A percentile compares a stretch with the other conserved stretches of the same genome.
Evolutionary conservation across 345 rosid species (phyloP).

Genomic region (Euphorbia tirucalli): DNA sequence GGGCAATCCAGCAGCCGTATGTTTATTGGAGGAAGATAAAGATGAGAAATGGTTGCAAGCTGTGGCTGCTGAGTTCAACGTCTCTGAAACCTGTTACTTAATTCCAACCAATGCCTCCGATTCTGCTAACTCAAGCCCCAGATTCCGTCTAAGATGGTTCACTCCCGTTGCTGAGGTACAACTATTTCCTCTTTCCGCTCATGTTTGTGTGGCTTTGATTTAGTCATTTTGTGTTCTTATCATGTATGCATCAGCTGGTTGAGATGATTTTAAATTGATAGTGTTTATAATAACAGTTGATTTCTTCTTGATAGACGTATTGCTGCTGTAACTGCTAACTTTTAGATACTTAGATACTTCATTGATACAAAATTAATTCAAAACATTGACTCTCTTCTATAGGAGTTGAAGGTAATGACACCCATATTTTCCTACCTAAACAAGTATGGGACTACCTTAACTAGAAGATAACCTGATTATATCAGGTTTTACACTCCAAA

Average conservation of each 20-base stretch:
- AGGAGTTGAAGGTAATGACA: no score
- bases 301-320: no score
- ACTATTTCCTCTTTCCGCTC: not conserved
- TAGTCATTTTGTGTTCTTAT: not conserved
- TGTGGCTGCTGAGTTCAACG: slow-evolving; percentile 30
- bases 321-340: no score
- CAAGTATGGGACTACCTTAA: no score
- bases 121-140: slow-evolving; percentile 11
- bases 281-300: not conserved
- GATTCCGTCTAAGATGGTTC: slow-evolving; percentile 28
- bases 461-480: no score
- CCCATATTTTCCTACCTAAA: no score
- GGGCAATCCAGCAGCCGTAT: slow-evolving; percentile 87
- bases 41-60: slow-evolving; percentile 68
- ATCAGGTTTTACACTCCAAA: no score
- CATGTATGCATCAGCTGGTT: not conserved
- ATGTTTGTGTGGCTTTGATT: not conserved
- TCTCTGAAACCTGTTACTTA: slow-evolving; percentile 18
- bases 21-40: slow-evolving; percentile 59
- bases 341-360: no score
- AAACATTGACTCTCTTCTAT: no score
- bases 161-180: slow-evolving; percentile 24
- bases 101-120: not conserved
- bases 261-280: no score
- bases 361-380: no score